Evolutionary conservation across 257 asterid species (phyloP), one percentile per base, ranked within the genome.

Genomic region (Solanum megistacrolobum): DNA sequence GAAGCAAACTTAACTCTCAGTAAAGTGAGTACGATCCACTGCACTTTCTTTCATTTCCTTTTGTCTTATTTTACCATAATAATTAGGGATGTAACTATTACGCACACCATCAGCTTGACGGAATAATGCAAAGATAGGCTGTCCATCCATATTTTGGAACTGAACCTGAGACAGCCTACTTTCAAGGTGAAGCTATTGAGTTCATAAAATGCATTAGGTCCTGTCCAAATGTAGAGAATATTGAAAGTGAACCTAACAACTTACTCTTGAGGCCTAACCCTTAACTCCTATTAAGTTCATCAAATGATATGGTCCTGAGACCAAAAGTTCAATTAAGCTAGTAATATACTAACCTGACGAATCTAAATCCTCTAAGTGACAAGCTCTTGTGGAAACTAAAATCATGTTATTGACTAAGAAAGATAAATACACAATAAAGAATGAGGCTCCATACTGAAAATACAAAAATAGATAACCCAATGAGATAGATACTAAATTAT

Each of bases 1-100:
- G 91, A 91, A 82, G 69, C 43, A 48, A 82, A 82, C 20, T 32
- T 48, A 82, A 82, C 69, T 9, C 31, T 82, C 32, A 48, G 86
- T 48, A 82, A 48, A 48, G 31, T 48, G 41, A 82, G 85, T 48
- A 82, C 21, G 39, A 82, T 39, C 69, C 69, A 82, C 69, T 31
- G 86, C 69, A 82, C 29, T 48, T 82, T 5, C 29, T 82, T 82
- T 82, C 66, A 52, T 82, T 82, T 31, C 35, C 69, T 46, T 46
- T 46, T 14, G 68, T 46, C 41, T 81, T 81, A 35, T 46, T 48
- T 48, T 29, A 6, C 43, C 66, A 82, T 31, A 16, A 82, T 82
- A 82, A 82, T 48, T 29, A 48, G 69, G 13, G 86, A 4, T 20
- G 69, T n/a, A 82, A 82, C 69, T 9, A 48, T 20, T 18, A 48